Evolutionary conservation across 106 monocot species (phyloP).

Genomic region (Dactylorhiza incarnata): DNA sequence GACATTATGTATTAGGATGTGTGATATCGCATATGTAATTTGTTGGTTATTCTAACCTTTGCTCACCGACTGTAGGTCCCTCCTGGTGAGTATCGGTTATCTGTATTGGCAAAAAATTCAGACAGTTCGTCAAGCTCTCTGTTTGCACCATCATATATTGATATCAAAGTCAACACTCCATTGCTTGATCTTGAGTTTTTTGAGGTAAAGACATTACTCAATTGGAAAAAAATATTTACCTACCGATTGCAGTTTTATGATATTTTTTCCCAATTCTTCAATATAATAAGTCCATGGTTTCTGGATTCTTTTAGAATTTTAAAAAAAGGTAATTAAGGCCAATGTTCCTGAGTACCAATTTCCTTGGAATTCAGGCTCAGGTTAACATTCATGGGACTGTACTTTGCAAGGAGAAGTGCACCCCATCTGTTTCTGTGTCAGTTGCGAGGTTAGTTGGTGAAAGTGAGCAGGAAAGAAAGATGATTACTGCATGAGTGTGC

Average conservation of each 20-base stretch:
- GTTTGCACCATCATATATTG: slow-evolving; percentile 71
- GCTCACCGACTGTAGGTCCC: slow-evolving; percentile 34
- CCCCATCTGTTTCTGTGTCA: slow-evolving; percentile 39
- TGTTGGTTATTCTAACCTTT: neutral
- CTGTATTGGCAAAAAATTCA: slow-evolving; percentile 58
- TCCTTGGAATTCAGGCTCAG: slow-evolving; percentile 48
- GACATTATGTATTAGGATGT: slow-evolving; percentile 65
- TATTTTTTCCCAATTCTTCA: slow-evolving; percentile 3
- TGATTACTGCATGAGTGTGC: too few species aligned
- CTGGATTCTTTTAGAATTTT: neutral
- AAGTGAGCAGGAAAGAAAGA: slow-evolving; percentile 40
- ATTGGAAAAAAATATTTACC: neutral
- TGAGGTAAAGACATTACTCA: slow-evolving; percentile 44
- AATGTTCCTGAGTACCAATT: slow-evolving; percentile 1
- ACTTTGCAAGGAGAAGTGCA: slow-evolving; percentile 71
- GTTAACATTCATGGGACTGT: slow-evolving; percentile 76
- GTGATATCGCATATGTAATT: slow-evolving; percentile 50
- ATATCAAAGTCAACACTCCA: slow-evolving; percentile 69
- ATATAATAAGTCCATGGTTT: neutral
- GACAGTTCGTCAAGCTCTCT: slow-evolving; percentile 41
- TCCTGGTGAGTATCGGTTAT: slow-evolving; percentile 82
- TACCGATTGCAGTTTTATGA: neutral
- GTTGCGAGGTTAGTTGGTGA: slow-evolving; percentile 37
- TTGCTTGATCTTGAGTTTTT: slow-evolving; percentile 65
- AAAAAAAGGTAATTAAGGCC: neutral